A percentile compares a stretch with the other conserved stretches of the same genome.
Conservation (phyloP, 495 filamentous ascomycete genomes). For the Aspergillus homomorphus region DNA sequence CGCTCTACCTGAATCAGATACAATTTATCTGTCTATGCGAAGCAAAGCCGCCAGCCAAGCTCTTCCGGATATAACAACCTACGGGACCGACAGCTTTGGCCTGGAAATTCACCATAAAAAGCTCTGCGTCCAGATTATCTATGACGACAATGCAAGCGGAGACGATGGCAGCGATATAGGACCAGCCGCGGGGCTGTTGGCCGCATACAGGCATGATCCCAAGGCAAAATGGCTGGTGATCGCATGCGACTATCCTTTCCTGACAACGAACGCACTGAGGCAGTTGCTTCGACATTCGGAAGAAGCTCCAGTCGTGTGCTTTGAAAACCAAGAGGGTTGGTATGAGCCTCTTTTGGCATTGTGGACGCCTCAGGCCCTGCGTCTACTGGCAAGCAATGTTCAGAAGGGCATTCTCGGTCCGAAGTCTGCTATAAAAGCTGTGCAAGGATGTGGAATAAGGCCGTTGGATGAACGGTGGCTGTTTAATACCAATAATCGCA, state of each 20-base stretch:
- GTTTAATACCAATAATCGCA: constrained; percentile 17
- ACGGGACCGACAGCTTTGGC: no score
- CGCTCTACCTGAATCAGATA: constrained; percentile 17
- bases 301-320: constrained; percentile 21
- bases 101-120: not conserved
- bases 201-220: constrained; percentile 20
- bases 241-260: constrained; percentile 24
- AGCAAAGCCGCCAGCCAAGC: constrained; percentile 2
- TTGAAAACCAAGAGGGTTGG: constrained; percentile 21
- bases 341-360: constrained; percentile 22
- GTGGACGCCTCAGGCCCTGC: constrained; percentile 20
- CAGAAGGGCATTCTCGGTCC: constrained; percentile 14
- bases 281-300: constrained; percentile 11
- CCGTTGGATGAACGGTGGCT: constrained; percentile 22
- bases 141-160: not conserved
- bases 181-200: constrained; percentile 22
- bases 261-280: constrained; percentile 18
- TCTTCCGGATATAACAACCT: no score
- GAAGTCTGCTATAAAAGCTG: constrained; percentile 17
- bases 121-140: not conserved
- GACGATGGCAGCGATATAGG: constrained; percentile 14
- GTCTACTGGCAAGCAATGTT: constrained; percentile 16
- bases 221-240: constrained; percentile 23
- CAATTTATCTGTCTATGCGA: constrained; percentile 22
- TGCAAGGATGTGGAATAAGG: constrained; percentile 13